phyloP scores from a whole-genome alignment of 2,329 filamentous ascomycete species.

The Fusarium anthophilum region DNA sequence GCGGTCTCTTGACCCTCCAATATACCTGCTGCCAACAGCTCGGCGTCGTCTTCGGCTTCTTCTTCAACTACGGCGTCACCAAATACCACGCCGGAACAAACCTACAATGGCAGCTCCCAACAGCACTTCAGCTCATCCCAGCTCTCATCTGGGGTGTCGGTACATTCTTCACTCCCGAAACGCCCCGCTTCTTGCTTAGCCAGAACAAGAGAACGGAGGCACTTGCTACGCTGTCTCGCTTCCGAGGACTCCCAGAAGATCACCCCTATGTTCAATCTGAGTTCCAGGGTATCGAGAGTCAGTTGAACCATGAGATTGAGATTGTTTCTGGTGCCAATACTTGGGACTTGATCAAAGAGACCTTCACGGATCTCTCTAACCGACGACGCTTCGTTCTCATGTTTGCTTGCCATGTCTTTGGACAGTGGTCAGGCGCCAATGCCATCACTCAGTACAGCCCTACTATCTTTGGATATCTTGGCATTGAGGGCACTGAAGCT shows the following conservation, averaged over 20 bases:
- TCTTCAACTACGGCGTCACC: conserved; percentile 49
- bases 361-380: conserved; percentile 40
- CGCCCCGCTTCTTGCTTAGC: conserved; percentile 39
- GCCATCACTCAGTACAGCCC: conserved; percentile 46
- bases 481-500: conserved; percentile 35
- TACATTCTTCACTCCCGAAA: conserved; percentile 41
- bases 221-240: conserved; percentile 27
- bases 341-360: conserved; percentile 48
- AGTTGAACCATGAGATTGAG: conserved; percentile 49
- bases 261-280: conserved; percentile 42
- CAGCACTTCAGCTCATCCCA: conserved; percentile 38
- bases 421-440: conserved; percentile 44
- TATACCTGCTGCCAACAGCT: conserved; percentile 49
- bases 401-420: conserved; percentile 43
- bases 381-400: conserved; percentile 45
- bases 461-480: conserved; percentile 44
- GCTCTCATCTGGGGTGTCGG: conserved; percentile 41
- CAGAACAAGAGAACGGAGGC: conserved; percentile 33
- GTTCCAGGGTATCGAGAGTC: conserved; percentile 43
- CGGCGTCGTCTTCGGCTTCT: conserved; percentile 47
- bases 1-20: conserved; percentile 45
- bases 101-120: conserved; percentile 43
- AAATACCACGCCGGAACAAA: conserved; percentile 38
- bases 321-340: conserved; percentile 44
- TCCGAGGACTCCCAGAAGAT: conserved; percentile 40